These are phyloP conservation scores for Trichoderma sp. DNA, from an alignment of 2,329 filamentous ascomycete species.

Conservation along the genomic window DNA sequence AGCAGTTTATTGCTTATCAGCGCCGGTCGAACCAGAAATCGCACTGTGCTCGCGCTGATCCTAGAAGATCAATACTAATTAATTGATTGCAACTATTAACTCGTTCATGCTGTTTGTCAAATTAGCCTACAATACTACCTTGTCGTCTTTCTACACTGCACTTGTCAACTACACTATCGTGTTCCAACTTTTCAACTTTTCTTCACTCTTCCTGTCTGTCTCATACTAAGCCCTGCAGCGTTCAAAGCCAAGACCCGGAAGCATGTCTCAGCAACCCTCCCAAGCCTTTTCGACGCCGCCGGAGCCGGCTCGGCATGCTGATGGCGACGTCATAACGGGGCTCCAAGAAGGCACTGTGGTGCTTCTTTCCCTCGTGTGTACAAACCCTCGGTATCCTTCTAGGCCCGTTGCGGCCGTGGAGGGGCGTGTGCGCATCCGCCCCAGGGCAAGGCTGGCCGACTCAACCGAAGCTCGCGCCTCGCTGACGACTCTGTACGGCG, in stretches of 20 bases:
- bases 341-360: neutral
- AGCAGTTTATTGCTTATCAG: conserved; percentile 15
- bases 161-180: too few species aligned
- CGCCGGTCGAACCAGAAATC: neutral
- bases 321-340: conserved; percentile 23
- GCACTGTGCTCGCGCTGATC: conserved; percentile 1
- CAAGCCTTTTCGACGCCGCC: conserved; percentile 18
- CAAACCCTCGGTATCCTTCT: neutral
- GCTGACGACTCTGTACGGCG: neutral
- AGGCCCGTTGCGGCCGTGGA: neutral
- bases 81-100: neutral
- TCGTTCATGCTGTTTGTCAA: neutral
- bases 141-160: neutral
- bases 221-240: neutral
- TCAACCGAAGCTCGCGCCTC: conserved; percentile 12
- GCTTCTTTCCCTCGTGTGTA: neutral
- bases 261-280: conserved; percentile 1
- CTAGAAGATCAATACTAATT: neutral
- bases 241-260: conserved; percentile 6
- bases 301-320: conserved; percentile 25
- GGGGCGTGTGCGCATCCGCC: conserved; percentile 1
- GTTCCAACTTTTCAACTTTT: neutral
- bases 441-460: conserved; percentile 10
- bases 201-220: neutral
- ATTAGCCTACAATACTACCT: neutral